Evolutionary conservation across 2,329 filamentous ascomycete genomes (phyloP), one percentile per base, ranked within the genome.

Genomic region (Chrysosporium queenslandicum): DNA sequence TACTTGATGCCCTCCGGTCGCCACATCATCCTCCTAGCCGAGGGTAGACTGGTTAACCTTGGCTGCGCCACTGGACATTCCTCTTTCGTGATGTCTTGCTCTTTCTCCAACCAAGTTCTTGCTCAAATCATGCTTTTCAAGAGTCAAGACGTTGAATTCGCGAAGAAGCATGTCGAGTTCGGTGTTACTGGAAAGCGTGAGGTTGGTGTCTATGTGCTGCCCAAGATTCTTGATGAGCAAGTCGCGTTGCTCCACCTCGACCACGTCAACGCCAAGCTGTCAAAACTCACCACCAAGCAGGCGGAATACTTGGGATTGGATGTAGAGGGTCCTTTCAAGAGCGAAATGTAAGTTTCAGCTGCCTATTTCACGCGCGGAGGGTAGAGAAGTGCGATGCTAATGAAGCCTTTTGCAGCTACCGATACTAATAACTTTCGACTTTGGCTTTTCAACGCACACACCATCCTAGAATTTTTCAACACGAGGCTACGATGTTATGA

Each of bases 61-160:
- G 92, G 92, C 74, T 98, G 92, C 76, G 92, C 92, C 70, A 98
- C 92, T 60, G 92, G 92, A 63, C 92, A 98, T 86, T 95, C 90
- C 63, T 97, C 91, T 50, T 98, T 98, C 75, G 92, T 98, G 80
- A 97, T 98, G 92, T 96, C 90, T 66, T 98, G 92, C 86, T 97
- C 91, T 60, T 98, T 98, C 86, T 94, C 90, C 82, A 98, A 98
- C 86, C 92, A 98, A 82, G 92, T 97, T 66, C 87, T 98, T 72
- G 92, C 92, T 63, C 92, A 98, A 80, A 97, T 98, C 77, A 85
- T 94, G 79, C 79, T 98, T 68, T 98, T 76, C 86, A 97, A 97
- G 86, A 85, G 83, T 66, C 79, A 85, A 66, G 90, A 97, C 71
- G 81, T 80, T 70, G 85, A 77, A 54, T 98, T 94, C 72, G 82